These are phyloP conservation scores for Trichoderma sp. DNA, from an alignment of 2,329 filamentous ascomycete genomes.

Conservation along the genomic window DNA sequence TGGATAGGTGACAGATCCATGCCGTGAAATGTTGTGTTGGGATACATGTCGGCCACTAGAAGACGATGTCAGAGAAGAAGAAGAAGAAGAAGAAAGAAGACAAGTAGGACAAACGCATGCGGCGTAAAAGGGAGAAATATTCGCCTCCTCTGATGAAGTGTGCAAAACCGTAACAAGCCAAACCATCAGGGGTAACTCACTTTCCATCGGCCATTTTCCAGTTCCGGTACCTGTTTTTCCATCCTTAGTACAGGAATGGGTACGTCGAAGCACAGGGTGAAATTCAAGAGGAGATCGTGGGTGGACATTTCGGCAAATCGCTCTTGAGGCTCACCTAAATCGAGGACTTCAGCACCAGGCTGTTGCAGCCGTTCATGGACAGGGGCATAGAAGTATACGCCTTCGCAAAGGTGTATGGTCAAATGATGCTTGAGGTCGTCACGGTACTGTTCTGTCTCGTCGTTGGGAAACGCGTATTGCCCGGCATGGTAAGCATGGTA, in stretches of 20 bases:
- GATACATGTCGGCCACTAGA: conserved; percentile 53
- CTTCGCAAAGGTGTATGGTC: conserved; percentile 45
- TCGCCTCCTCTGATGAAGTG: neutral
- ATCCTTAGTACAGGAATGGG: conserved; percentile 13
- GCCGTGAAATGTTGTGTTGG: conserved; percentile 49
- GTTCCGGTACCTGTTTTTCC: conserved; percentile 51
- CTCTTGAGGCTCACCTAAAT: conserved; percentile 46
- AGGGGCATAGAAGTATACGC: conserved; percentile 49
- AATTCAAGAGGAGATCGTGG: neutral
- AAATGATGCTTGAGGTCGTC: conserved; percentile 48
- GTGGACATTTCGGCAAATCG: neutral
- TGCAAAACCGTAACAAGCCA: neutral
- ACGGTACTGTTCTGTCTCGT: conserved; percentile 47
- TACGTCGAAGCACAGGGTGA: neutral
- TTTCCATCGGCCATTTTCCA: conserved; percentile 54
- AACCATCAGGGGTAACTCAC: conserved; percentile 41
- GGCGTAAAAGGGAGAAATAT: no score
- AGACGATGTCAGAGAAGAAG: conserved; percentile 5
- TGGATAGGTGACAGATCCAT: conserved; percentile 58
- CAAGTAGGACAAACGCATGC: no score
- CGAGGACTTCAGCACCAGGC: conserved; percentile 48
- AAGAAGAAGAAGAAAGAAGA: neutral
- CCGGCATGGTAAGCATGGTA: conserved; percentile 49
- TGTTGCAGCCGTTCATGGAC: conserved; percentile 44
- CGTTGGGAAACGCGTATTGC: conserved; percentile 49